Conservation (phyloP, 129 eudicot species). For the Centaurea solstitialis region DNA sequence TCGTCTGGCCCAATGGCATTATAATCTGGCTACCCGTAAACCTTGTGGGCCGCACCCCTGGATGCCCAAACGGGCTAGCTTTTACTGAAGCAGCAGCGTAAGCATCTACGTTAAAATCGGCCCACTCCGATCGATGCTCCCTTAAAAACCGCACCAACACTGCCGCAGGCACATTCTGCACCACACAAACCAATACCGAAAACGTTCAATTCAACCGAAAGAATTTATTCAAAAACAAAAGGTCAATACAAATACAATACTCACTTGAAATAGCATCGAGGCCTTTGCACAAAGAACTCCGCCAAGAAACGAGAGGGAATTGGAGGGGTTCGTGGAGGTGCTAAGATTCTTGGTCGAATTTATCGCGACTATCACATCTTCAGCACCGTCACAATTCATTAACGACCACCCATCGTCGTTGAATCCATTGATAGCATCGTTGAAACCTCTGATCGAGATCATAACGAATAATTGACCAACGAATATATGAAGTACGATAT, state of each 20-base stretch:
- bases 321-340: constrained; percentile 35
- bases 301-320: constrained; percentile 52
- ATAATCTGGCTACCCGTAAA: constrained; percentile 92
- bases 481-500: neutral
- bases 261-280: constrained; percentile 96
- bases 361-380: constrained; percentile 73
- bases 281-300: constrained; percentile 98
- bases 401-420: constrained; percentile 94
- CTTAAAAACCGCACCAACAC: constrained; percentile 82
- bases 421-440: constrained; percentile 94
- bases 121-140: constrained; percentile 99
- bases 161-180: constrained; percentile 93
- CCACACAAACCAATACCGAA: neutral
- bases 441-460: constrained; percentile 67
- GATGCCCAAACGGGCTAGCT: constrained; percentile 58
- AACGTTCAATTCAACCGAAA: neutral
- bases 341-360: constrained; percentile 59
- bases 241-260: neutral
- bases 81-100: constrained; percentile 83
- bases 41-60: constrained; percentile 75
- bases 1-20: constrained; percentile 93
- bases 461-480: neutral
- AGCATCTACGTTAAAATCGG: constrained; percentile 88
- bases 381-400: constrained; percentile 82
- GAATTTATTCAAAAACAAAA: neutral